phyloP scores from a whole-genome alignment of 306 rosid genomes.

The Castanea sativa region DNA sequence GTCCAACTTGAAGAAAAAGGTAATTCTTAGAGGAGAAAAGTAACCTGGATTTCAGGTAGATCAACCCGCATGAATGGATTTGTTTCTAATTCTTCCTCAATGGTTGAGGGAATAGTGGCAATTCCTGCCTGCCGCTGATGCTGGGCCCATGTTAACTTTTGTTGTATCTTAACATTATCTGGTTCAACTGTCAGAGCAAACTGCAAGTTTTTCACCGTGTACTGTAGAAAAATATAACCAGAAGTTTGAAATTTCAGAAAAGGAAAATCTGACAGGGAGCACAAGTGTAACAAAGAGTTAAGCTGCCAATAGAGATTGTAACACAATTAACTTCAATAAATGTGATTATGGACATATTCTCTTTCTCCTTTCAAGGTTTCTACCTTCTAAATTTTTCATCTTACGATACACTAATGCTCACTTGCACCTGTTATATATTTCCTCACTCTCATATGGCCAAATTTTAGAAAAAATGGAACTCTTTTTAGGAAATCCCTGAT shows the following conservation, averaged over 20 bases:
- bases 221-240: conserved; percentile 31
- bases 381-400: background rate
- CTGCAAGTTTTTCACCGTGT: conserved; percentile 61
- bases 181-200: conserved; percentile 58
- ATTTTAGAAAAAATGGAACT: background rate
- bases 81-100: conserved; percentile 74
- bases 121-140: conserved; percentile 58
- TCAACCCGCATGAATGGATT: conserved; percentile 82
- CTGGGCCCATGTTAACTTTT: conserved; percentile 75
- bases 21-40: conserved; percentile 1
- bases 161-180: conserved; percentile 42
- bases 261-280: background rate
- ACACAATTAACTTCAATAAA: background rate
- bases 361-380: background rate
- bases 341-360: background rate
- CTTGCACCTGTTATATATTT: background rate
- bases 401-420: background rate
- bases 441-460: background rate
- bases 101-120: conserved; percentile 76
- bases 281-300: background rate
- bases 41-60: conserved; percentile 73
- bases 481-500: too few species aligned
- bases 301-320: background rate
- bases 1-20: background rate
- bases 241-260: background rate